Evolutionary conservation across 1,284 basidiomycete species (phyloP).

Genomic region (Filobasidium uniguttulatum): DNA sequence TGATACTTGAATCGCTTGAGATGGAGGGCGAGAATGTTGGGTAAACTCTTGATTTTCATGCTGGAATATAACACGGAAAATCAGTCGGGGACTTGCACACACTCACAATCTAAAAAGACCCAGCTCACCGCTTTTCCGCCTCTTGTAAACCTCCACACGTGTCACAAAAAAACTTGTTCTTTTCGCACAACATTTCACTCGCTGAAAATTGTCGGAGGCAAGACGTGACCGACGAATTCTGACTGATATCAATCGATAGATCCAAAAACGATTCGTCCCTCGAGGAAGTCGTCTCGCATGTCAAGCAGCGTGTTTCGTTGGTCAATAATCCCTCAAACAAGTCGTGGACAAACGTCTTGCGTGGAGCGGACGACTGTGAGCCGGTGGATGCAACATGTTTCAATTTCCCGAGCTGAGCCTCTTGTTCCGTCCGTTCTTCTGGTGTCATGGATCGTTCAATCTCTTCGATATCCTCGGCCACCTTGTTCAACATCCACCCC

Average conservation of each 20-base stretch:
- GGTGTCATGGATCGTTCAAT: constrained; percentile 38
- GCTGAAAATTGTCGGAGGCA: constrained; percentile 93
- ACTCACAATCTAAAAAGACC: neutral
- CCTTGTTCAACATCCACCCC: constrained; percentile 81
- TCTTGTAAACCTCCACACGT: constrained; percentile 91
- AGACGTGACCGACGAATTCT: constrained; percentile 87
- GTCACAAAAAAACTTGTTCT: constrained; percentile 98
- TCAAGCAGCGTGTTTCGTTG: constrained; percentile 91
- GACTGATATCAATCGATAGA: constrained; percentile 94
- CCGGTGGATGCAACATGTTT: neutral
- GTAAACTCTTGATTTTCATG: constrained; percentile 95
- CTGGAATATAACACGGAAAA: no score
- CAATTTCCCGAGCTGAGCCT: constrained; percentile 3
- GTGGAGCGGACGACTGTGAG: constrained; percentile 7
- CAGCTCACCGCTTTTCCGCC: constrained; percentile 78
- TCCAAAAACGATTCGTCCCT: constrained; percentile 94
- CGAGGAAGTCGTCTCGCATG: constrained; percentile 95
- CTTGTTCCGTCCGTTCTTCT: constrained; percentile 11
- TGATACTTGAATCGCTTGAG: constrained; percentile 97
- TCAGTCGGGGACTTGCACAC: no score
- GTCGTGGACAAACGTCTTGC: constrained; percentile 70
- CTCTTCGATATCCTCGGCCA: constrained; percentile 81
- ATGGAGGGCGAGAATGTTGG: constrained; percentile 86
- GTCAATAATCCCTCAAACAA: constrained; percentile 88
- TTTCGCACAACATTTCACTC: constrained; percentile 93